These are phyloP conservation scores for Pleurotus cornucopiae DNA, from an alignment of 768 basidiomycete species.

Conservation along the genomic window DNA sequence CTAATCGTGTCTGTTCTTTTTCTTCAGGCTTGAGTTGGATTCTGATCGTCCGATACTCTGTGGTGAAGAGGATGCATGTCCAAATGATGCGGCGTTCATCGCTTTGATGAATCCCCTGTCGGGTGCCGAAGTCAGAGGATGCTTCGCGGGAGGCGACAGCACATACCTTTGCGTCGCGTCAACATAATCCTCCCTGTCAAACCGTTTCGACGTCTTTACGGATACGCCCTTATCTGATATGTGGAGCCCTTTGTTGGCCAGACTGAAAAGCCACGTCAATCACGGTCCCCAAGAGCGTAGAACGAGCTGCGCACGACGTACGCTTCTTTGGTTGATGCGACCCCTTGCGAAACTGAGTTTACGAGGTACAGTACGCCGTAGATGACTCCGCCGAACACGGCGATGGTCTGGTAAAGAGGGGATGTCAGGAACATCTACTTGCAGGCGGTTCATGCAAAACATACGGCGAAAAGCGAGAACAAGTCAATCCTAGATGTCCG, in stretches of 20 bases:
- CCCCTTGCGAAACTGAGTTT: constrained; percentile 33
- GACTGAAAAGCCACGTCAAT: constrained; percentile 25
- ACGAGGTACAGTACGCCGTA: constrained; percentile 35
- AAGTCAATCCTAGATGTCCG: constrained; percentile 34
- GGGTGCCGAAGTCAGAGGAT: not conserved
- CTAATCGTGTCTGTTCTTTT: constrained; percentile 23
- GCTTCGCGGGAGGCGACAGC: not conserved
- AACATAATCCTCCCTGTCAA: constrained; percentile 61
- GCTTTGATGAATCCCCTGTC: constrained; percentile 52
- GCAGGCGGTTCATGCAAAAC: constrained; percentile 18
- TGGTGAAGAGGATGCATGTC: constrained; percentile 15
- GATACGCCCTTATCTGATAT: constrained; percentile 60
- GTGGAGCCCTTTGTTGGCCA: constrained; percentile 53
- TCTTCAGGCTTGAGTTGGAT: constrained; percentile 21
- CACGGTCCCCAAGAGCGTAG: not conserved
- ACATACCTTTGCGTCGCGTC: constrained; percentile 71
- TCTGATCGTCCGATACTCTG: constrained; percentile 17
- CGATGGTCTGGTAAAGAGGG: constrained; percentile 36
- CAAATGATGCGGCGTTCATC: constrained; percentile 41
- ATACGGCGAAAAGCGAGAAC: constrained; percentile 34
- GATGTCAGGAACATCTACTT: not conserved
- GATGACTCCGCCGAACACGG: constrained; percentile 41
- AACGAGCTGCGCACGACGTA: constrained; percentile 24
- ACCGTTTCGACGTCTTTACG: constrained; percentile 56
- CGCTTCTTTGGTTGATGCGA: constrained; percentile 52